These are phyloP conservation scores for Lentinula novae-zelandiae DNA, from an alignment of 1,284 basidiomycete genomes.

Conservation along the genomic window DNA sequence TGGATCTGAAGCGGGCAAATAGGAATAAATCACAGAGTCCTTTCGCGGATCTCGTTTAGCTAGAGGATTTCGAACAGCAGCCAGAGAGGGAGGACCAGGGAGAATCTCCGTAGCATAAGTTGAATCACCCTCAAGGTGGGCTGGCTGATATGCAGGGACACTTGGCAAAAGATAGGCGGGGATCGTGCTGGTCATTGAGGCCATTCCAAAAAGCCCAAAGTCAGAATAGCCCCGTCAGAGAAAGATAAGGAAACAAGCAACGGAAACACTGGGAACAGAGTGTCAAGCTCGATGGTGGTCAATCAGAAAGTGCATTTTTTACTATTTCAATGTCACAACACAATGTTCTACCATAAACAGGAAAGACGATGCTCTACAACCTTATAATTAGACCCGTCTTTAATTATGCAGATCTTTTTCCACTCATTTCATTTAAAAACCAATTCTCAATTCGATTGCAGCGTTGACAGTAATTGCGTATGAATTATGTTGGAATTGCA, in stretches of 20 bases:
- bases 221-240: slow-evolving; percentile 2
- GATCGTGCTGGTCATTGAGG: slow-evolving; percentile 57
- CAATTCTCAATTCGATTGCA: neutral
- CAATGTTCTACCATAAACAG: neutral
- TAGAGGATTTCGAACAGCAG: slow-evolving; percentile 59
- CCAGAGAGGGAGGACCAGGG: slow-evolving; percentile 72
- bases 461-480: neutral
- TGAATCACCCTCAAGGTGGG: slow-evolving; percentile 75
- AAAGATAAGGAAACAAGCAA: neutral
- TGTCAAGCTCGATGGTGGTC: slow-evolving; percentile 9
- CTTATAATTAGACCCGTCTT: no score
- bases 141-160: slow-evolving; percentile 65
- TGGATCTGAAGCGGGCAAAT: slow-evolving; percentile 75
- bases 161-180: slow-evolving; percentile 66
- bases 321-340: neutral
- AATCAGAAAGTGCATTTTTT: slow-evolving; percentile 10
- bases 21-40: slow-evolving; percentile 59
- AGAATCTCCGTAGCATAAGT: slow-evolving; percentile 79
- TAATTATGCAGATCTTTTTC: no score
- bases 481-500: slow-evolving; percentile 24
- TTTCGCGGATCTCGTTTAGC: slow-evolving; percentile 76
- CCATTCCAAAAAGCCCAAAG: slow-evolving; percentile 33
- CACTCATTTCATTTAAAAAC: neutral
- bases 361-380: neutral
- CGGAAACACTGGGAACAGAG: neutral